Base-by-base conservation (phyloP, 2,329 filamentous ascomycete species). In the Calonectria pseudoreteaudii region DNA sequence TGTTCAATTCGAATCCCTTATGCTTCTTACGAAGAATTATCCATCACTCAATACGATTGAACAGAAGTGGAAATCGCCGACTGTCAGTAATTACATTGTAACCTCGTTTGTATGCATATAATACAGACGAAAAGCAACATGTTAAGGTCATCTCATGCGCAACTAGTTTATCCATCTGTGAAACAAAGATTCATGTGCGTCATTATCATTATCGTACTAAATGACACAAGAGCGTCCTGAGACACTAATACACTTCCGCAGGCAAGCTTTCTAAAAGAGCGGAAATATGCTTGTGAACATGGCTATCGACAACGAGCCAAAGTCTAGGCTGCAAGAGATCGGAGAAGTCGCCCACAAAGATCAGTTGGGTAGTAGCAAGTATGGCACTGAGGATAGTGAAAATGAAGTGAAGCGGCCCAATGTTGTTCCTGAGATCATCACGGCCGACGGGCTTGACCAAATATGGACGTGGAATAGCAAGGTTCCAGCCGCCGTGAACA, bases 361-460 rank as follows among this genome's bases (percentile, higher is more conserved):
- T 44, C 7, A 3, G n/a, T 9, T 44, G 5, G 41, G 18, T 1
- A 44, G 16, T 44, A n/a, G 18, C 5, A 44, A 44, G 9, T 5
- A 44, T 20, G 18, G 7, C 3, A 9, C 4, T 18, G 41, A 44
- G 18, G 7, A 8, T 20, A 16, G 5, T 4, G 16, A 44, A n/a
- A 20, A n/a, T 44, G 41, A 44, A 20, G 9, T 20, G 2, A 5
- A n/a, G 9, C 18, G 18, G 18, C 41, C 41, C 4, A 2, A 44
- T 20, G 2, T 9, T n/a, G 3, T 18, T 20, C 2, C 14, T n/a
- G 41, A 75, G 14, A 30, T 70, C 0, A 36, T 76, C 2, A 75
- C 73, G 16, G 65, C 72, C 5, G 67, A 73, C 16, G 78, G 79
- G 20, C 58, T 80, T 13, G 28, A 67, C 23, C 68, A 75, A 30